Conservation (phyloP, 2,329 filamentous ascomycete species). For the Fusarium sp. region DNA sequence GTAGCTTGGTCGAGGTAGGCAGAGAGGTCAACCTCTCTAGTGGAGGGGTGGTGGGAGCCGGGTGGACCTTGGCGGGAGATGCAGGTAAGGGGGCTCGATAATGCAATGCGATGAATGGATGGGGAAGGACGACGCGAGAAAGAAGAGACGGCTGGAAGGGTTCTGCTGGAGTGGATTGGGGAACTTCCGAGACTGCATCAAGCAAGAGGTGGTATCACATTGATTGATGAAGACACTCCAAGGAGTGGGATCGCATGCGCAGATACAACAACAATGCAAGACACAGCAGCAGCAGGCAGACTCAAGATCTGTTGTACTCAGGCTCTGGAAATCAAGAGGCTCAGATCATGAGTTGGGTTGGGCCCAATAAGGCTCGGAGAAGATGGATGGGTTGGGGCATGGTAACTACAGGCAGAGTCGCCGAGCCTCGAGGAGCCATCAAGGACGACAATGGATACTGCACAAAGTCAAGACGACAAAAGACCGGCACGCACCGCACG, state of each 20-base stretch:
- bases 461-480: slow-evolving; percentile 21
- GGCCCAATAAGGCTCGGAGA: slow-evolving; percentile 33
- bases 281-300: slow-evolving; percentile 32
- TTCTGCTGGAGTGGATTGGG: slow-evolving; percentile 48
- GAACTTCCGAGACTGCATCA: slow-evolving; percentile 49
- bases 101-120: slow-evolving; percentile 47
- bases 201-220: slow-evolving; percentile 51
- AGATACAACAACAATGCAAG: slow-evolving; percentile 35
- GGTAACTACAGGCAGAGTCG: slow-evolving; percentile 33
- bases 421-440: slow-evolving; percentile 31
- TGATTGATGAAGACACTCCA: slow-evolving; percentile 50
- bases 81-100: slow-evolving; percentile 56
- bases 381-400: slow-evolving; percentile 29
- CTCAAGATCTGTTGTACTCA: slow-evolving; percentile 35
- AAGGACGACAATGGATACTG: slow-evolving; percentile 23
- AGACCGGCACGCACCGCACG: slow-evolving; percentile 32
- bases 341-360: slow-evolving; percentile 39
- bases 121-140: slow-evolving; percentile 49
- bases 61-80: slow-evolving; percentile 60
- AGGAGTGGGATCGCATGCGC: slow-evolving; percentile 44
- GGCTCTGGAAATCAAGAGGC: slow-evolving; percentile 24
- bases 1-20: slow-evolving; percentile 44
- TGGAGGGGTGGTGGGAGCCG: slow-evolving; percentile 54
- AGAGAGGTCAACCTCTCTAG: slow-evolving; percentile 40
- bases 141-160: slow-evolving; percentile 45